phyloP scores from a whole-genome alignment of 495 filamentous ascomycete species.

The Astrocystis sublimbata region DNA sequence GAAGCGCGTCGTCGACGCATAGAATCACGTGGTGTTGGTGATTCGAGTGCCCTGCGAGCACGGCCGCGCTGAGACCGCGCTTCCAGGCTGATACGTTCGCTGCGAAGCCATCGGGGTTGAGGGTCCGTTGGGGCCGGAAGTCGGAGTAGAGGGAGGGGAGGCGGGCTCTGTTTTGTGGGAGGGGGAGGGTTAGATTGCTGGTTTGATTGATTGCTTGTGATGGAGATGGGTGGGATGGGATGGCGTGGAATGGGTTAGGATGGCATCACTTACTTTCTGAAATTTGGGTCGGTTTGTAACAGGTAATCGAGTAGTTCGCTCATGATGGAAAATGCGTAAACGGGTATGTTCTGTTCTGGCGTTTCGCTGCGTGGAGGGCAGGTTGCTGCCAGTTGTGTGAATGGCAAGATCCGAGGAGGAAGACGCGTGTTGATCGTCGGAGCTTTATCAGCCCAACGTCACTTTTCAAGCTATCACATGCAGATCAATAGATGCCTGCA shows the following conservation, averaged over 20 bases:
- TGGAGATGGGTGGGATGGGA: neutral
- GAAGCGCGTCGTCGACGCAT: conserved; percentile 65
- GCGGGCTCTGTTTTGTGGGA: conserved; percentile 60
- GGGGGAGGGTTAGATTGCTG: neutral
- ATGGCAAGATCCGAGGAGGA: too few relatives aligned
- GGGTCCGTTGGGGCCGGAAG: conserved; percentile 72
- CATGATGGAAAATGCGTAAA: conserved; percentile 24
- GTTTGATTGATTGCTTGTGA: too few relatives aligned
- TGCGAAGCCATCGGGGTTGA: conserved; percentile 87
- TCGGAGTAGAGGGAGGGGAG: conserved; percentile 94
- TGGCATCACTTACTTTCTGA: conserved; percentile 38
- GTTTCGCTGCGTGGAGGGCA: too few relatives aligned
- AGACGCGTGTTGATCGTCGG: too few relatives aligned
- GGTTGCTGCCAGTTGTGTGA: too few relatives aligned
- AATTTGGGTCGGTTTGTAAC: conserved; percentile 46
- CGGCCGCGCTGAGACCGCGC: conserved; percentile 66
- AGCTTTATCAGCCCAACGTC: too few relatives aligned
- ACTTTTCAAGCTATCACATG: too few relatives aligned
- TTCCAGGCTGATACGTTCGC: conserved; percentile 88
- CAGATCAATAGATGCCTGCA: too few relatives aligned
- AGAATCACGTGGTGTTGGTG: conserved; percentile 58
- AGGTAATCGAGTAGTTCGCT: conserved; percentile 49
- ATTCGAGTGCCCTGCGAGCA: conserved; percentile 57
- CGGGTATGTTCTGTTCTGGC: too few relatives aligned
- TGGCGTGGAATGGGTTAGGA: neutral